Conservation (phyloP, 2,329 filamentous ascomycete species). For the Xylaria polymorpha region DNA sequence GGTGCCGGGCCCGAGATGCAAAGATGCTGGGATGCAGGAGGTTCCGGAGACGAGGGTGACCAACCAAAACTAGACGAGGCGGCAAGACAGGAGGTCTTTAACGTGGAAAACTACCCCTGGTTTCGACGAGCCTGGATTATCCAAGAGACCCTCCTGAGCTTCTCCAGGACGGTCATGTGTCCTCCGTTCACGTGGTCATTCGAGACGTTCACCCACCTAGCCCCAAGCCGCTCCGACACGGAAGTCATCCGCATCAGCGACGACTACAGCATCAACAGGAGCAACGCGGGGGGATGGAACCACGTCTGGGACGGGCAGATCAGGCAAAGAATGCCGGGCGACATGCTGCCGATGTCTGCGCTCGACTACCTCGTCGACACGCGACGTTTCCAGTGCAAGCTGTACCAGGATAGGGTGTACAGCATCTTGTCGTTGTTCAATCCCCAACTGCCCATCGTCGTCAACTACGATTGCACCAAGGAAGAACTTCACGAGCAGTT, state of each 20-base stretch:
- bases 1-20: slow-evolving; percentile 18
- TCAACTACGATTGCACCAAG: slow-evolving; percentile 10
- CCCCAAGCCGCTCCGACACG: not conserved
- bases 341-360: slow-evolving; percentile 8
- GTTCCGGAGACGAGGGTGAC: too few relatives aligned
- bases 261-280: slow-evolving; percentile 13
- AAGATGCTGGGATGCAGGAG: slow-evolving; percentile 3
- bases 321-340: slow-evolving; percentile 16
- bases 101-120: slow-evolving; percentile 5
- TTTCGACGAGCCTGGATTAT: slow-evolving; percentile 14
- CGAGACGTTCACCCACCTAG: slow-evolving; percentile 5
- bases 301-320: slow-evolving; percentile 15
- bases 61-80: slow-evolving; percentile 7
- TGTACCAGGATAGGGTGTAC: slow-evolving; percentile 8
- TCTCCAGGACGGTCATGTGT: slow-evolving; percentile 9
- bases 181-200: slow-evolving; percentile 11
- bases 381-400: slow-evolving; percentile 15
- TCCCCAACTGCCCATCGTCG: not conserved
- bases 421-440: slow-evolving; percentile 20
- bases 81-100: slow-evolving; percentile 4
- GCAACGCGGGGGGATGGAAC: slow-evolving; percentile 16
- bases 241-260: slow-evolving; percentile 14
- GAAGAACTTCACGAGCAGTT: slow-evolving; percentile 11
- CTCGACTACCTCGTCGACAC: slow-evolving; percentile 19
- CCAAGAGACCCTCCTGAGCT: slow-evolving; percentile 16